Percentiles rank a stretch among this genome's conserved stretches.
Conservation (phyloP, 495 filamentous ascomycete species). For the Neurospora sp. region DNA sequence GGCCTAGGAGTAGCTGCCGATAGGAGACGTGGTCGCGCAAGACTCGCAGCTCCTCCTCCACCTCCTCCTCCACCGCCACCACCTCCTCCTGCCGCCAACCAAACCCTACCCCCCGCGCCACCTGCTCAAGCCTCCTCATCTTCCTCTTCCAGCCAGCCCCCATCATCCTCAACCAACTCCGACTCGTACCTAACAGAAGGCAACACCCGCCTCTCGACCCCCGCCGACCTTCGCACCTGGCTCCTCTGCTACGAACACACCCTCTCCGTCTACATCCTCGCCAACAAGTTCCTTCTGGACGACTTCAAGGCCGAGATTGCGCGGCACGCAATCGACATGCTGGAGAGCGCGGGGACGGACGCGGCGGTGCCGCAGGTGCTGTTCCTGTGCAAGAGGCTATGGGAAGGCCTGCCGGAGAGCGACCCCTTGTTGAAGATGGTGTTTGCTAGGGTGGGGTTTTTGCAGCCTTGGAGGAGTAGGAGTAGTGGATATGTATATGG, state of each 20-base stretch:
- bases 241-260: conserved; percentile 33
- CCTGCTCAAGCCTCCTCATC: neutral
- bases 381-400: conserved; percentile 27
- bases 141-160: neutral
- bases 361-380: conserved; percentile 30
- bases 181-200: conserved; percentile 4
- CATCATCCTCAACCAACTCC: neutral
- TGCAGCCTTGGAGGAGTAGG: conserved; percentile 26
- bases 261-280: conserved; percentile 37
- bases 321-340: conserved; percentile 31
- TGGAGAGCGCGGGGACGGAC: conserved; percentile 35
- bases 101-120: neutral
- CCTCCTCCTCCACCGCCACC: conserved; percentile 4
- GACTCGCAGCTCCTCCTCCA: neutral
- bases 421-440: conserved; percentile 34
- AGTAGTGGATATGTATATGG: neutral
- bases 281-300: conserved; percentile 34
- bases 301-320: conserved; percentile 33
- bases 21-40: neutral
- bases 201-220: conserved; percentile 22
- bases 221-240: conserved; percentile 35
- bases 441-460: conserved; percentile 35
- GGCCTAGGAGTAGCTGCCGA: neutral
- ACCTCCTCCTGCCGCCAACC: neutral
- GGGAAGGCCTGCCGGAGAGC: conserved; percentile 27